phyloP scores from a whole-genome alignment of 2,329 filamentous ascomycete species.

The Acarospora socialis region DNA sequence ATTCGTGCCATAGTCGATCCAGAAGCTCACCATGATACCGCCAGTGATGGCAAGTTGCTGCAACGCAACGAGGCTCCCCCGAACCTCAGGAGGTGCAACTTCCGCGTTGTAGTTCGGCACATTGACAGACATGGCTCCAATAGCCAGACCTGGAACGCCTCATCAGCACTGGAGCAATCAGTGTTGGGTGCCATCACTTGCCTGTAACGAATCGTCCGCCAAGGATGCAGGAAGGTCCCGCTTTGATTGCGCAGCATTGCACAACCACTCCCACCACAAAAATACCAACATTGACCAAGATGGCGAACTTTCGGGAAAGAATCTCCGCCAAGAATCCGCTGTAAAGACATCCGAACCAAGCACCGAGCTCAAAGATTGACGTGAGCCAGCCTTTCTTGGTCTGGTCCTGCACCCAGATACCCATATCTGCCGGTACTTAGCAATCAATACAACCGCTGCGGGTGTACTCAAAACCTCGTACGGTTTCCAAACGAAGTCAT shows the following conservation, averaged over 20 bases:
- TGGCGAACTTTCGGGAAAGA: constrained; percentile 53
- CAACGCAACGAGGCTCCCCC: constrained; percentile 27
- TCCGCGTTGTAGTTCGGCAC: constrained; percentile 28
- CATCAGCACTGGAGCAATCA: too few relatives aligned
- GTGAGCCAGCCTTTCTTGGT: constrained; percentile 19
- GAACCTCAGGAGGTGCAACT: constrained; percentile 27
- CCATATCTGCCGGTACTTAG: constrained; percentile 15
- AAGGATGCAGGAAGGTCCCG: constrained; percentile 46
- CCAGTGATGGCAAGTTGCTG: constrained; percentile 31
- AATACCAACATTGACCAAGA: constrained; percentile 49
- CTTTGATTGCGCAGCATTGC: constrained; percentile 47
- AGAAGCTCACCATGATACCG: constrained; percentile 31
- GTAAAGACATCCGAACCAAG: constrained; percentile 59
- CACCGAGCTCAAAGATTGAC: constrained; percentile 60
- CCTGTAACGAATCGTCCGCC: constrained; percentile 57
- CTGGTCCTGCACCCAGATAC: constrained; percentile 14
- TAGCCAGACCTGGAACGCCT: constrained; percentile 24
- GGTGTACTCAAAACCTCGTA: constrained; percentile 2
- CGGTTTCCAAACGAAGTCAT: constrained; percentile 6
- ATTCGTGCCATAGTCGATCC: constrained; percentile 27
- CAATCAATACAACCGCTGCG: too few relatives aligned
- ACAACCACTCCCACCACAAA: constrained; percentile 59
- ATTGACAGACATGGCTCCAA: constrained; percentile 28
- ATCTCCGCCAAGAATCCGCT: constrained; percentile 59
- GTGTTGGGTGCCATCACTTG: too few relatives aligned